Evolutionary conservation across 148 eudicot species (phyloP).

Genomic region (Simmondsia chinensis): DNA sequence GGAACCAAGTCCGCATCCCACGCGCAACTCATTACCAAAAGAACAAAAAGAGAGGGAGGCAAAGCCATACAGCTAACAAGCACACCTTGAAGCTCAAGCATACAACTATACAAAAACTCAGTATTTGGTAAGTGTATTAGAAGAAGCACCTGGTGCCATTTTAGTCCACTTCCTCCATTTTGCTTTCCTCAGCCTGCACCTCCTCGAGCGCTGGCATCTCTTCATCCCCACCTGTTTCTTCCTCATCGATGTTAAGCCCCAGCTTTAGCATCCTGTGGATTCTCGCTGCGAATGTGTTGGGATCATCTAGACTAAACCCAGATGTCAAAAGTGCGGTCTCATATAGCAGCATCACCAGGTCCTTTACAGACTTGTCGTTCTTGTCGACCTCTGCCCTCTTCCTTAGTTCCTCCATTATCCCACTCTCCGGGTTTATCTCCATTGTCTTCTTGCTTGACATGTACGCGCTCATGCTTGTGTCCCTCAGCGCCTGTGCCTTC

Average conservation of each 20-base stretch:
- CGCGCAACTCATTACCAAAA: too few species aligned
- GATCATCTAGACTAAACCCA: slow-evolving; percentile 6
- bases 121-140: too few species aligned
- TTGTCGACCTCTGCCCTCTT: slow-evolving; percentile 16
- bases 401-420: slow-evolving; percentile 25
- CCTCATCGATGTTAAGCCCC: slow-evolving; percentile 19
- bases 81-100: too few species aligned
- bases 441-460: slow-evolving; percentile 28
- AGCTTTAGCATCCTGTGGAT: slow-evolving; percentile 24
- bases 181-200: slow-evolving; percentile 18
- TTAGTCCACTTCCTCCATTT: slow-evolving; percentile 25
- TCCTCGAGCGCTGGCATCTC: slow-evolving; percentile 17
- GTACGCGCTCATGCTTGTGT: slow-evolving; percentile 19
- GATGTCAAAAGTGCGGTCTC: slow-evolving; percentile 8
- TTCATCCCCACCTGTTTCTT: slow-evolving; percentile 13
- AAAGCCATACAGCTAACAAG: too few species aligned
- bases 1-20: too few species aligned
- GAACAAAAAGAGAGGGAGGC: too few species aligned
- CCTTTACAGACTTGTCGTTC: slow-evolving; percentile 26
- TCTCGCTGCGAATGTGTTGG: slow-evolving; percentile 9
- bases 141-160: too few species aligned
- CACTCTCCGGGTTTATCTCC: slow-evolving; percentile 25
- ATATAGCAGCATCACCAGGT: slow-evolving; percentile 16
- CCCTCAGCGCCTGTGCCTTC: slow-evolving; percentile 24
- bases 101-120: too few species aligned